Percentiles rank a stretch among this genome's conserved stretches.
Evolutionary conservation across 2,329 filamentous ascomycete species (phyloP).

Genomic region (Atkinsonella texensis): DNA sequence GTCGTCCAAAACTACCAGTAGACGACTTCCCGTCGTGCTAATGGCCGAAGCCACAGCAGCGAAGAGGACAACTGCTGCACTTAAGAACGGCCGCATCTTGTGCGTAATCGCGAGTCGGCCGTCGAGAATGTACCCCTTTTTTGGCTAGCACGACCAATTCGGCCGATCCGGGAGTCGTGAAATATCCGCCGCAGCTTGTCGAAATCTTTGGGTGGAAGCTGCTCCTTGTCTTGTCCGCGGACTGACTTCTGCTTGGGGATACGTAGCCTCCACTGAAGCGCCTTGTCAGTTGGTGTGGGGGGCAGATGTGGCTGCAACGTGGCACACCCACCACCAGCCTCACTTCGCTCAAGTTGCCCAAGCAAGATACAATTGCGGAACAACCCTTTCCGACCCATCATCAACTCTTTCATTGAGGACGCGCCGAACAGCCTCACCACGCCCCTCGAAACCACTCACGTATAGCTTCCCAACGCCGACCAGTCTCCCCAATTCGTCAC

Average conservation of each 20-base stretch:
- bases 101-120: background rate
- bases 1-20: conserved; percentile 82
- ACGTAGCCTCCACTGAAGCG: conserved; percentile 22
- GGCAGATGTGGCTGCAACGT: background rate
- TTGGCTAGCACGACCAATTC: background rate
- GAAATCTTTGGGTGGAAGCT: conserved; percentile 5
- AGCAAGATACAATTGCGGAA: conserved; percentile 2
- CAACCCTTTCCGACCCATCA: background rate
- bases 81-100: conserved; percentile 62
- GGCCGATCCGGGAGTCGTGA: background rate
- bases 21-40: conserved; percentile 65
- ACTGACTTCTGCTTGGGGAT: conserved; percentile 16
- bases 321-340: too few relatives aligned
- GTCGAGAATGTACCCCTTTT: background rate
- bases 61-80: conserved; percentile 56
- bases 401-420: background rate
- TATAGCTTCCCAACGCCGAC: background rate
- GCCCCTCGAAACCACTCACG: background rate
- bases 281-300: background rate
- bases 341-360: too few relatives aligned
- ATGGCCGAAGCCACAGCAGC: conserved; percentile 58
- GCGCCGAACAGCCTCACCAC: conserved; percentile 1
- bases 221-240: conserved; percentile 6
- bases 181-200: background rate
- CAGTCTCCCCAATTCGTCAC: background rate